Evolutionary conservation across 139 green algal species (phyloP), one percentile per base, ranked within the genome.

Genomic region (Auxenochlorella pyrenoidosa): DNA sequence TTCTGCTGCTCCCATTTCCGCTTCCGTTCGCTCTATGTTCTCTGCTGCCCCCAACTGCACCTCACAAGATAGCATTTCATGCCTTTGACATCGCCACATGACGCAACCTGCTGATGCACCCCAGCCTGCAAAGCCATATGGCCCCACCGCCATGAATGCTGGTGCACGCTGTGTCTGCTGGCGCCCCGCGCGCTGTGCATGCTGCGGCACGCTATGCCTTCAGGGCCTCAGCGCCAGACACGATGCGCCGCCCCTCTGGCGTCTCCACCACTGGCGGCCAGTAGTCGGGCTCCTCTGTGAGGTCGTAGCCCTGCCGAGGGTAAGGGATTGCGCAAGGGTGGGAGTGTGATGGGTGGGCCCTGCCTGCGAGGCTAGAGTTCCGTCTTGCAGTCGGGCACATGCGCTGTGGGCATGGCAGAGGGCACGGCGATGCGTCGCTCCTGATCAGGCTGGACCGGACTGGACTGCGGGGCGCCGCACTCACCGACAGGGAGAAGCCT

Each of bases 221-320:
- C 54, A 63, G 16, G 16, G 54, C 54, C 54, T 63, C 15, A 22
- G 16, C 54, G 16, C 54, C 54, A 63, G 54, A 24, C 5, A 34
- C 24, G 38, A 87, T 63, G 72, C 72, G 83, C 51, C 96, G 84
- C 3, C 95, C 95, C 36, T 96, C 88, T 12, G 88, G 41, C 5
- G 92, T 95, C 26, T 93, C 44, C 43, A 89, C 83, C 26, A 97
- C 95, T 30, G 90, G 86, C 5, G 95, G 95, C 90, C 91, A 97
- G 88, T 95, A 97, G 63, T 94, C 90, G 5, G 95, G 95, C 13
- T 76, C 5, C 41, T 89, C 93, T 8, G 81, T 92, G 88, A 89
- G n/a, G 78, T 97, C 95, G 68, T 97, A 97, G 6, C 93, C 95
- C 44, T 72, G 66, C 38, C 47, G 10, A 38, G n/a, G 68, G 30